Evolutionary conservation across 148 eudicot genomes (phyloP).

Genomic region (Vaccinium macrocarpon): DNA sequence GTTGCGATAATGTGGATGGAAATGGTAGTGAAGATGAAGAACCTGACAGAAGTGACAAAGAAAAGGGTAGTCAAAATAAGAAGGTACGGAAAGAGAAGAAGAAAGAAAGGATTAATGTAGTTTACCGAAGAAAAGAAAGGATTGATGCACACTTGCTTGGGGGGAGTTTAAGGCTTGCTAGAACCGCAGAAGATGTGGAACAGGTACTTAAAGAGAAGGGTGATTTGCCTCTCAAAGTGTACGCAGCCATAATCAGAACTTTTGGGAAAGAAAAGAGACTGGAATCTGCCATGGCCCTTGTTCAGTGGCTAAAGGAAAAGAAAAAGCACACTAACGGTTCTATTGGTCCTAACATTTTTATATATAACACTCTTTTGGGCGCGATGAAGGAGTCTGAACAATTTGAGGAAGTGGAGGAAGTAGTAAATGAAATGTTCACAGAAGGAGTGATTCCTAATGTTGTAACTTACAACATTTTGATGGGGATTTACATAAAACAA

Average conservation of each 20-base stretch:
- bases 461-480: slow-evolving; percentile 82
- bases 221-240: slow-evolving; percentile 68
- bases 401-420: slow-evolving; percentile 42
- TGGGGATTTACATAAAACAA: slow-evolving; percentile 66
- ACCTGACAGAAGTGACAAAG: neutral
- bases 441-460: slow-evolving; percentile 63
- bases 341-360: slow-evolving; percentile 57
- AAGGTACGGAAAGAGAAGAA: slow-evolving; percentile 20
- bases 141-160: slow-evolving; percentile 55
- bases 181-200: slow-evolving; percentile 71
- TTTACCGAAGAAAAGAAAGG: no score
- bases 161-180: slow-evolving; percentile 38
- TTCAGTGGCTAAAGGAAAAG: slow-evolving; percentile 76
- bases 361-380: slow-evolving; percentile 77
- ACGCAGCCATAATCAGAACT: slow-evolving; percentile 58
- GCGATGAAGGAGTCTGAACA: slow-evolving; percentile 61
- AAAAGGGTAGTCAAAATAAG: slow-evolving; percentile 3
- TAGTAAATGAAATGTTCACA: slow-evolving; percentile 56
- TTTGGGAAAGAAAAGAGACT: slow-evolving; percentile 79
- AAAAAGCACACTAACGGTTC: slow-evolving; percentile 29
- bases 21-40: slow-evolving; percentile 18
- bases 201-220: slow-evolving; percentile 51
- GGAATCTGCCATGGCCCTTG: slow-evolving; percentile 66
- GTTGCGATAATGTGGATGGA: slow-evolving; percentile 17
- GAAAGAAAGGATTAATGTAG: slow-evolving; percentile 19